Conservation (phyloP, 805 yeast genomes). For the Candida dendrica region DNA sequence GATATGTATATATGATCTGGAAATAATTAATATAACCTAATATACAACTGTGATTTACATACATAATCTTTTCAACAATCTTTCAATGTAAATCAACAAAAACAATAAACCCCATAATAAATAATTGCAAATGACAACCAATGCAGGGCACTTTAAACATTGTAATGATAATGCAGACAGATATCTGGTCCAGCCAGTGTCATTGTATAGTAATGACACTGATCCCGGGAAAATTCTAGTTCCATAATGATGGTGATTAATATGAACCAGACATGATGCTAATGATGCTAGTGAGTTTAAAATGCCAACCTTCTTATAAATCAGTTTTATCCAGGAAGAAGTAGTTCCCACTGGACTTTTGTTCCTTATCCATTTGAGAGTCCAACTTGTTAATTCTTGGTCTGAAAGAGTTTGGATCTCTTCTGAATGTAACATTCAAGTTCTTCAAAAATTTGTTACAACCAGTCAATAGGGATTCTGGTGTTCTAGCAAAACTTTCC, state of each 20-base stretch:
- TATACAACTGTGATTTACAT: too few species aligned
- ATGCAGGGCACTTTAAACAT: slow-evolving; percentile 3
- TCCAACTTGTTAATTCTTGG: slow-evolving; percentile 97
- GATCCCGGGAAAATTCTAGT: neutral
- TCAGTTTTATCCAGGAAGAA: slow-evolving; percentile 81
- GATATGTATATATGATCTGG: too few species aligned
- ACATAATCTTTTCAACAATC: neutral
- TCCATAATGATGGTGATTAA: too few species aligned
- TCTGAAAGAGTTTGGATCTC: slow-evolving; percentile 97
- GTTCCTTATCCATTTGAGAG: slow-evolving; percentile 99
- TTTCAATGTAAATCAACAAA: slow-evolving; percentile 7
- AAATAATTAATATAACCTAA: too few species aligned
- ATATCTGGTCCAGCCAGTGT: neutral
- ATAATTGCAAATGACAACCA: slow-evolving; percentile 9
- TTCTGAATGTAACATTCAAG: slow-evolving; percentile 95
- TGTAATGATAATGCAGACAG: neutral
- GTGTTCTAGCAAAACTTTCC: slow-evolving; percentile 77
- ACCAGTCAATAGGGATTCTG: slow-evolving; percentile 93
- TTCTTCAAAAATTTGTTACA: slow-evolving; percentile 96
- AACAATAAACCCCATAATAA: slow-evolving; percentile 14
- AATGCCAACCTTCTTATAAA: slow-evolving; percentile 23
- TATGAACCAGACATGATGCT: neutral
- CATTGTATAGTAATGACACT: neutral
- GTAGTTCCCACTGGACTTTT: slow-evolving; percentile 85
- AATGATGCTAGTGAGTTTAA: neutral